Evolutionary conservation across 2,329 filamentous ascomycete genomes (phyloP).

Genomic region (Xylariaceae sp.): DNA sequence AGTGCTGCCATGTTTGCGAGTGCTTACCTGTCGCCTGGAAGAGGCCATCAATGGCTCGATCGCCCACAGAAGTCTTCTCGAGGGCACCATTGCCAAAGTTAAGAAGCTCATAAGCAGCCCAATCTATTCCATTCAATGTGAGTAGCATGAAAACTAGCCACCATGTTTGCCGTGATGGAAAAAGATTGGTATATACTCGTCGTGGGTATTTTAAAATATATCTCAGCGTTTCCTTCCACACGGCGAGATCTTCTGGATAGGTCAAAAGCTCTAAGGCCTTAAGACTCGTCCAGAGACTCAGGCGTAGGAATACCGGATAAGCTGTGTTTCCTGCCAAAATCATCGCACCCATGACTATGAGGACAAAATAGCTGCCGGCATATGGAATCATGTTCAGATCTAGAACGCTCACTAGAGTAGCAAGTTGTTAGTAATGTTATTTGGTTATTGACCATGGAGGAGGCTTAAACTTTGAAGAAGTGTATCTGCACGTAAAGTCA

Average conservation of each 20-base stretch:
- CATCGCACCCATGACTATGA: conserved; percentile 51
- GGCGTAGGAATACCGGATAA: conserved; percentile 59
- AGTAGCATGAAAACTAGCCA: conserved; percentile 61
- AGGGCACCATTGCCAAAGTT: conserved; percentile 59
- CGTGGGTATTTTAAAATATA: conserved; percentile 55
- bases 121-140: conserved; percentile 58
- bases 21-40: conserved; percentile 56
- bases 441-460: too few relatives aligned
- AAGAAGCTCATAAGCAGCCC: conserved; percentile 62
- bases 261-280: conserved; percentile 39
- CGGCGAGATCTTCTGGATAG: conserved; percentile 31
- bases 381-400: conserved; percentile 64
- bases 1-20: background rate
- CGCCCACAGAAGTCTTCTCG: conserved; percentile 46
- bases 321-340: conserved; percentile 64
- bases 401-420: conserved; percentile 54
- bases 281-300: conserved; percentile 53
- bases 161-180: conserved; percentile 61
- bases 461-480: too few relatives aligned
- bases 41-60: conserved; percentile 58
- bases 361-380: conserved; percentile 47
- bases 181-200: conserved; percentile 60
- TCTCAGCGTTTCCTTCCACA: conserved; percentile 47
- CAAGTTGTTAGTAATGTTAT: too few relatives aligned
- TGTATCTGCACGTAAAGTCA: too few relatives aligned